These are phyloP conservation scores for Pilobolus umbonatus DNA, from an alignment of 192 early-diverging fungal species.

Conservation along the genomic window DNA sequence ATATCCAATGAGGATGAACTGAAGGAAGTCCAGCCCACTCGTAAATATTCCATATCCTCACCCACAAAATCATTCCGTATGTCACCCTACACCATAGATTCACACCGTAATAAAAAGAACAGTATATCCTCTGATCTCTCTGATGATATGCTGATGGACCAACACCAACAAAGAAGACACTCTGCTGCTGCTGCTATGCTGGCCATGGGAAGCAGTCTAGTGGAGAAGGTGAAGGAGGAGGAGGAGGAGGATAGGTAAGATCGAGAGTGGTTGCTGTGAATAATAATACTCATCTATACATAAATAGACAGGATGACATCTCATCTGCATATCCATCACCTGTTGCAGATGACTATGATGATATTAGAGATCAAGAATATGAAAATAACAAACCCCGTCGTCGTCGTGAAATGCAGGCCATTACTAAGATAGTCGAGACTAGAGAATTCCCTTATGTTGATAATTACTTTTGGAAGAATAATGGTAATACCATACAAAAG, in stretches of 20 bases:
- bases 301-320: neutral
- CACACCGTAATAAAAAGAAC: neutral
- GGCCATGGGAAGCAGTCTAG: slow-evolving; percentile 20
- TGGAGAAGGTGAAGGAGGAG: neutral
- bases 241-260: neutral
- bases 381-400: slow-evolving; percentile 37
- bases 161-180: slow-evolving; percentile 21
- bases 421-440: slow-evolving; percentile 55
- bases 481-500: slow-evolving; percentile 53
- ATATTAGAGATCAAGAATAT: neutral
- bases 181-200: slow-evolving; percentile 30
- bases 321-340: slow-evolving; percentile 19
- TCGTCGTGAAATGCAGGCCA: slow-evolving; percentile 56
- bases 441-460: slow-evolving; percentile 44
- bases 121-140: neutral
- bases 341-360: slow-evolving; percentile 14
- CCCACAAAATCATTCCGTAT: neutral
- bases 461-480: slow-evolving; percentile 55
- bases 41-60: neutral
- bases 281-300: neutral
- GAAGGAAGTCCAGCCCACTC: neutral
- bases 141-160: slow-evolving; percentile 4
- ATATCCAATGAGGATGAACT: neutral
- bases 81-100: neutral
- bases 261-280: too few species aligned